These are phyloP conservation scores for Tephrocybe sp. DNA, from an alignment of 768 basidiomycete species.

Conservation along the genomic window DNA sequence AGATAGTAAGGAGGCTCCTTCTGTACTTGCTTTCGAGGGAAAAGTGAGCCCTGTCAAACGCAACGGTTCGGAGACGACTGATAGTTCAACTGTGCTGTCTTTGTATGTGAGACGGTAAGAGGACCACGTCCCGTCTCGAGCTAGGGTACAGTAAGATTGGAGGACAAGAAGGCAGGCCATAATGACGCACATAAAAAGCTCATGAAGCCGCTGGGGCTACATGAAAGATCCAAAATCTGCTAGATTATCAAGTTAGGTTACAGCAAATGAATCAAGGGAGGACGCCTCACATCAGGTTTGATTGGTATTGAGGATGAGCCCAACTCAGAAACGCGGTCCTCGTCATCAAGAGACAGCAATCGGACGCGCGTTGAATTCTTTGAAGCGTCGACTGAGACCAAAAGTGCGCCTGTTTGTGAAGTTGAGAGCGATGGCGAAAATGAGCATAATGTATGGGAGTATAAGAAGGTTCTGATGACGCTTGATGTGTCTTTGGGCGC, in stretches of 20 bases:
- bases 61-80: slow-evolving; percentile 26
- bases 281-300: slow-evolving; percentile 27
- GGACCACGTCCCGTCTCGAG: slow-evolving; percentile 43
- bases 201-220: slow-evolving; percentile 47
- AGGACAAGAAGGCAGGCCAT: neutral
- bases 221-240: slow-evolving; percentile 40
- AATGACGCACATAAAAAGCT: slow-evolving; percentile 47
- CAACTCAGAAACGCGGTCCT: slow-evolving; percentile 29
- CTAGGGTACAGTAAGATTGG: slow-evolving; percentile 26
- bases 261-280: neutral
- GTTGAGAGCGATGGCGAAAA: slow-evolving; percentile 26
- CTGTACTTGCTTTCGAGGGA: slow-evolving; percentile 18
- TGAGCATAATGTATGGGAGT: slow-evolving; percentile 25
- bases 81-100: slow-evolving; percentile 21
- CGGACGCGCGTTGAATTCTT: slow-evolving; percentile 24
- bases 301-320: slow-evolving; percentile 29
- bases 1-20: slow-evolving; percentile 40
- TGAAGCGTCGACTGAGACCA: slow-evolving; percentile 24
- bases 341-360: slow-evolving; percentile 32
- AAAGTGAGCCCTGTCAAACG: slow-evolving; percentile 31
- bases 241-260: slow-evolving; percentile 19
- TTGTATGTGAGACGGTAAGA: slow-evolving; percentile 32
- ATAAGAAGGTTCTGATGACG: slow-evolving; percentile 28
- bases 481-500: slow-evolving; percentile 9
- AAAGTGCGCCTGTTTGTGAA: slow-evolving; percentile 21